Percentiles rank a stretch among this genome's conserved stretches.
These are phyloP conservation scores for Myriosclerotinia curreyana DNA, from an alignment of 2,329 filamentous ascomycete genomes.

Conservation along the genomic window DNA sequence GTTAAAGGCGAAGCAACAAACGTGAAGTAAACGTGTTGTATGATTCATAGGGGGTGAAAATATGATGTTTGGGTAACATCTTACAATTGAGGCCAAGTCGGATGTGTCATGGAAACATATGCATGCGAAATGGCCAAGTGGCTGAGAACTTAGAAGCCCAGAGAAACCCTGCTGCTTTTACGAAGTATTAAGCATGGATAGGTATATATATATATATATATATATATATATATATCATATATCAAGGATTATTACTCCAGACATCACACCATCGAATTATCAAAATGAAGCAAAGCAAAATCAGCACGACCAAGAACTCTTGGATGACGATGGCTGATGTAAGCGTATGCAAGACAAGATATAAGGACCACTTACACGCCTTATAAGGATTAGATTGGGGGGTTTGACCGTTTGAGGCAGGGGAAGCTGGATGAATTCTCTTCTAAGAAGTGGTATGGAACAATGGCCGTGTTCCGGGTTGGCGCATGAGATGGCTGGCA, in stretches of 20 bases:
- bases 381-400: constrained; percentile 17
- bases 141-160: background rate
- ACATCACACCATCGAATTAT: background rate
- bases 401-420: constrained; percentile 1
- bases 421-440: constrained; percentile 11
- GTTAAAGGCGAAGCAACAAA: background rate
- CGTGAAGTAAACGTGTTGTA: background rate
- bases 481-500: constrained; percentile 11
- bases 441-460: constrained; percentile 9
- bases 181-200: background rate
- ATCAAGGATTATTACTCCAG: background rate
- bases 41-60: background rate
- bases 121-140: constrained; percentile 1
- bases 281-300: background rate
- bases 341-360: too few species aligned
- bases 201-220: too few species aligned
- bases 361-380: constrained; percentile 10
- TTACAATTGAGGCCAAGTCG: background rate
- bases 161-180: background rate
- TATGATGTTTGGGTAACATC: background rate
- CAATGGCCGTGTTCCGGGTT: constrained; percentile 17
- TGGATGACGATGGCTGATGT: constrained; percentile 4
- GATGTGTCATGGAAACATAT: constrained; percentile 4
- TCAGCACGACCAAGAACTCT: background rate
- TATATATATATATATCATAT: too few species aligned